Evolutionary conservation across 352 stramenopile species (phyloP).

Genomic region (Phytopythium chamaehyphon): DNA sequence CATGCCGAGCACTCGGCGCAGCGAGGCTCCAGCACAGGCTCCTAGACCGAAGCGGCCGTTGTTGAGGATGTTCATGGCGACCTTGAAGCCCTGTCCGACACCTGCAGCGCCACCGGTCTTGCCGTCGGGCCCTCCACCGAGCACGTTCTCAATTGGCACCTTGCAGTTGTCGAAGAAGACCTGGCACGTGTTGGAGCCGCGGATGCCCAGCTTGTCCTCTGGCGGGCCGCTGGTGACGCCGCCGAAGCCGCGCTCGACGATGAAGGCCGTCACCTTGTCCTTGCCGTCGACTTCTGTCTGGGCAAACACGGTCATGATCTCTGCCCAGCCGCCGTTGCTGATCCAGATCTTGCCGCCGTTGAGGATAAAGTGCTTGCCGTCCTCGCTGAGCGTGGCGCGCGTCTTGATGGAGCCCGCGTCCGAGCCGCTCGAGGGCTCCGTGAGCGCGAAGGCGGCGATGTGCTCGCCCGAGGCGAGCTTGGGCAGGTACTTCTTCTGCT

Average conservation of each 20-base stretch:
- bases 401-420: constrained; percentile 91
- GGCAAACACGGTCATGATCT: constrained; percentile 96
- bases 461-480: constrained; percentile 88
- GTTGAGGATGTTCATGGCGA: constrained; percentile 92
- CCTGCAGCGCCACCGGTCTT: constrained; percentile 65
- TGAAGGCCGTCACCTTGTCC: constrained; percentile 97
- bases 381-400: constrained; percentile 83
- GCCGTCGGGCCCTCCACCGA: constrained; percentile 74
- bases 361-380: constrained; percentile 89
- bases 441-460: constrained; percentile 85
- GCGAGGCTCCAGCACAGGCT: constrained; percentile 61
- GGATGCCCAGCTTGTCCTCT: constrained; percentile 97
- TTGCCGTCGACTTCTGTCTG: constrained; percentile 94
- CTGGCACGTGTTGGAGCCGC: constrained; percentile 95
- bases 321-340: constrained; percentile 94
- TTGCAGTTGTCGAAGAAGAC: constrained; percentile 95
- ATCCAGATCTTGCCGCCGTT: constrained; percentile 98
- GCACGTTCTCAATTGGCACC: constrained; percentile 90
- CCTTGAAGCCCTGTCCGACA: constrained; percentile 89
- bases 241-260: constrained; percentile 93
- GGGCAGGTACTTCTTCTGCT: constrained; percentile 87
- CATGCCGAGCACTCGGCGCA: constrained; percentile 63
- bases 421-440: constrained; percentile 88
- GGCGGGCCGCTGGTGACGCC: constrained; percentile 89
- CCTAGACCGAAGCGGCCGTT: constrained; percentile 90